phyloP scores from a whole-genome alignment of 768 basidiomycete species.

The Tulasnella sp. region DNA sequence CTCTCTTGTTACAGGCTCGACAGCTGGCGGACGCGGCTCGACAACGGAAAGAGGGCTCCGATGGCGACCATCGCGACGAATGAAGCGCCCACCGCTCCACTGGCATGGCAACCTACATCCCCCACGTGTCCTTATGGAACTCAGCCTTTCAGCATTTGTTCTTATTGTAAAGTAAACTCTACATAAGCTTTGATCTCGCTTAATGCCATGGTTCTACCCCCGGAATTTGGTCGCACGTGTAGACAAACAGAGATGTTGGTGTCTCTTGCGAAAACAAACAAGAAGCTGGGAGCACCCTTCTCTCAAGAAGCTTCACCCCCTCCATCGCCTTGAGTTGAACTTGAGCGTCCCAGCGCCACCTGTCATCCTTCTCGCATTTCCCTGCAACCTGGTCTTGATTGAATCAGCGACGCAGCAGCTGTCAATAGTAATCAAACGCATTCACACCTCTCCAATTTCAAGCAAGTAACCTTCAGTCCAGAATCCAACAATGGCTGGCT shows the following conservation, averaged over 20 bases:
- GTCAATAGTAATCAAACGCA: neutral
- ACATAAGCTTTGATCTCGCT: neutral
- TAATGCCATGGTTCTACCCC: too few species aligned
- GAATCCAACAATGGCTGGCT: constrained; percentile 10
- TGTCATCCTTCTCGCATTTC: neutral
- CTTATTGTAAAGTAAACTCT: neutral
- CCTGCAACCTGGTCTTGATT: neutral
- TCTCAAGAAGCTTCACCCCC: neutral
- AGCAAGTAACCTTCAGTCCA: neutral
- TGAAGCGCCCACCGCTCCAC: neutral
- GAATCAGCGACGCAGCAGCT: neutral
- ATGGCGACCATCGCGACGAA: neutral
- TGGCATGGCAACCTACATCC: too few species aligned
- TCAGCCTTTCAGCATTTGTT: too few species aligned
- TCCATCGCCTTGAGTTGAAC: neutral
- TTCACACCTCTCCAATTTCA: neutral
- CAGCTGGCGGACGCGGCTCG: neutral
- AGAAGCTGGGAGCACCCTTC: neutral
- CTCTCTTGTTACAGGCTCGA: neutral
- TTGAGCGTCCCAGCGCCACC: neutral
- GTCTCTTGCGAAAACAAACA: neutral
- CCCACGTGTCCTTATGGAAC: too few species aligned
- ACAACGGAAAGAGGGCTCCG: neutral
- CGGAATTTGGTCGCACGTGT: neutral
- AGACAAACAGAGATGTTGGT: neutral